Conservation (phyloP, 2,329 filamentous ascomycete genomes). For the Alternaria arborescens region DNA sequence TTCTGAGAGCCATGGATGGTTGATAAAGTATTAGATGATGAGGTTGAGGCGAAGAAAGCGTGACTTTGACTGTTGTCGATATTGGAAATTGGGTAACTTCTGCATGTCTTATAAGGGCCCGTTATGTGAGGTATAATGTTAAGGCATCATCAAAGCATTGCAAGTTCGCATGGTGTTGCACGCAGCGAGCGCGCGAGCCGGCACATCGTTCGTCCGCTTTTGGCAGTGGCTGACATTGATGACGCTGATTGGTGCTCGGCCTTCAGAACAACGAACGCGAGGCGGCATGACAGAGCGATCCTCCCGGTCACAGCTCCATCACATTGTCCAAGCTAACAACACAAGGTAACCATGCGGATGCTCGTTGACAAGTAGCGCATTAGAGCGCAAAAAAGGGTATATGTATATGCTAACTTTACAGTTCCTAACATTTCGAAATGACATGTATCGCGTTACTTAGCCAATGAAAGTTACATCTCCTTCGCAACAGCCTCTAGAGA, state of each 20-base stretch:
- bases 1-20: conserved; percentile 14
- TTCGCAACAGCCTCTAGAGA: conserved; percentile 38
- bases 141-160: neutral
- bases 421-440: neutral
- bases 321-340: neutral
- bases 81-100: neutral
- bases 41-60: neutral
- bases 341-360: neutral
- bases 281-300: neutral
- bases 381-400: neutral
- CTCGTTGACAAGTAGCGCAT: neutral
- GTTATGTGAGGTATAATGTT: neutral
- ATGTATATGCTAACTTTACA: neutral
- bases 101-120: neutral
- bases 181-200: conserved; percentile 6
- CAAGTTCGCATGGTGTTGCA: neutral
- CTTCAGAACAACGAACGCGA: conserved; percentile 4
- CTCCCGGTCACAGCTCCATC: neutral
- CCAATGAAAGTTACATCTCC: conserved; percentile 23
- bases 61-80: neutral
- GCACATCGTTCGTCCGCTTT: conserved; percentile 3
- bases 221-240: neutral
- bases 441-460: neutral
- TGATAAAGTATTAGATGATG: neutral
- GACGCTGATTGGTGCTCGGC: conserved; percentile 9